phyloP scores from a whole-genome alignment of 768 basidiomycete species.

The Termitomyces eurrhizus region DNA sequence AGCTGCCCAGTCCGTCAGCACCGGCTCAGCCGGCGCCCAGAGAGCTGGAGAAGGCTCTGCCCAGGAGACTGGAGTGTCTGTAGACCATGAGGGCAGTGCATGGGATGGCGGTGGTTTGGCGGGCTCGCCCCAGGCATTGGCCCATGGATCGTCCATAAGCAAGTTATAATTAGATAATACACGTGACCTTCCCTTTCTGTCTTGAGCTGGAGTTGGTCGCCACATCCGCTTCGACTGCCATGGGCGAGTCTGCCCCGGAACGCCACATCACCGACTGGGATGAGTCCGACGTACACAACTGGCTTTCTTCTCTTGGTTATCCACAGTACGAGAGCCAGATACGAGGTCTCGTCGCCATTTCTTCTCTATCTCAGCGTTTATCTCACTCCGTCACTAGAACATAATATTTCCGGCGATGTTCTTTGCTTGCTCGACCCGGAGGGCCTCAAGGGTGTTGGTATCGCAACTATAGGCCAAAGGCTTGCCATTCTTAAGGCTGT shows the following conservation, averaged over 20 bases:
- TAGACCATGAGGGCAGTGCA: constrained; percentile 53
- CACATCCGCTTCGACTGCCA: constrained; percentile 14
- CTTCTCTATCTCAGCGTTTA: constrained; percentile 5
- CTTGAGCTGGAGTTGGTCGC: neutral
- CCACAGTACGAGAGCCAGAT: constrained; percentile 83
- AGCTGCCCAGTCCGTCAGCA: constrained; percentile 28
- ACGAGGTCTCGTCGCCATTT: constrained; percentile 42
- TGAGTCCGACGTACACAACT: constrained; percentile 75
- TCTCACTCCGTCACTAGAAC: constrained; percentile 49
- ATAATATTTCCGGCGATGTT: constrained; percentile 89
- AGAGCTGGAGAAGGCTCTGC: constrained; percentile 41
- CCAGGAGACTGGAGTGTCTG: constrained; percentile 42
- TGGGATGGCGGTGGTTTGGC: constrained; percentile 25
- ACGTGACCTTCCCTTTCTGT: constrained; percentile 10
- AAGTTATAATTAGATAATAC: constrained; percentile 2
- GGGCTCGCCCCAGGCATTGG: constrained; percentile 63
- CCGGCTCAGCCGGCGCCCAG: constrained; percentile 34
- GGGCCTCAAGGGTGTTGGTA: constrained; percentile 79
- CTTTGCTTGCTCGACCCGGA: constrained; percentile 84
- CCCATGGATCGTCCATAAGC: constrained; percentile 74
- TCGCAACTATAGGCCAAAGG: constrained; percentile 88
- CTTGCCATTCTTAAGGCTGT: constrained; percentile 89
- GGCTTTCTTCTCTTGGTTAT: constrained; percentile 74
- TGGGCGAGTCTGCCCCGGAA: constrained; percentile 33
- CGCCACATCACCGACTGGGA: constrained; percentile 61